These are phyloP conservation scores for Alternaria dauci DNA, from an alignment of 2,329 filamentous ascomycete species.

Conservation along the genomic window DNA sequence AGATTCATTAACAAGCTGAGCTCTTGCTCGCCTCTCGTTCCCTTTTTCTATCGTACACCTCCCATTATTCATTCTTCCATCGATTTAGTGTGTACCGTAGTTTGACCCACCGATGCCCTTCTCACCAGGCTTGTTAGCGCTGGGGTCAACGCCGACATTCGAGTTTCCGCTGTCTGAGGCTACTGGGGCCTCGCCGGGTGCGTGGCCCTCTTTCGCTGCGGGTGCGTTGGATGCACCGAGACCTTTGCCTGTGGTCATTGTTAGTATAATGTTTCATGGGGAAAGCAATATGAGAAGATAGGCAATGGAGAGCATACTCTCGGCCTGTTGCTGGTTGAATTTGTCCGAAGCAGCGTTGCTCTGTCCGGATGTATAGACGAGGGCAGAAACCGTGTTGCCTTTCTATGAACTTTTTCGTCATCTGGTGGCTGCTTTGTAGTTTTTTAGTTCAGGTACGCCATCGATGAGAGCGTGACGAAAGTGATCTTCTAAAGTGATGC, in stretches of 20 bases:
- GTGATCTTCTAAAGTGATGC: background rate
- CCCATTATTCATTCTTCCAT: background rate
- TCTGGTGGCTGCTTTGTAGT: background rate
- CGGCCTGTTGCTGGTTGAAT: slow-evolving; percentile 27
- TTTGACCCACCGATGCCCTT: slow-evolving; percentile 28
- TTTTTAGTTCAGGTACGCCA: slow-evolving; percentile 25
- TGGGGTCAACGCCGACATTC: slow-evolving; percentile 27
- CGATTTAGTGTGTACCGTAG: slow-evolving; percentile 18
- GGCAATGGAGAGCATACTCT: slow-evolving; percentile 11
- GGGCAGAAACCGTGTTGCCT: slow-evolving; percentile 39
- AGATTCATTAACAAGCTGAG: background rate
- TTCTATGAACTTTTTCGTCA: background rate
- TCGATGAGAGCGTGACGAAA: slow-evolving; percentile 3
- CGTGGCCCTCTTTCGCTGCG: slow-evolving; percentile 22
- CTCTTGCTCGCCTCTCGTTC: background rate
- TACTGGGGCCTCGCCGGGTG: slow-evolving; percentile 25
- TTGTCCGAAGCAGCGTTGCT: slow-evolving; percentile 30
- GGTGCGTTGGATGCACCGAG: slow-evolving; percentile 28
- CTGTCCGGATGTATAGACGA: slow-evolving; percentile 66
- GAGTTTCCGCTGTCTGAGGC: slow-evolving; percentile 28
- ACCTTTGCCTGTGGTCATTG: slow-evolving; percentile 21
- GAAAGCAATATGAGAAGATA: background rate
- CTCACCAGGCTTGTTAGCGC: slow-evolving; percentile 28
- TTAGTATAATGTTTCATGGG: background rate
- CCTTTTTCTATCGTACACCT: background rate